phyloP scores from a whole-genome alignment of 805 yeast genomes.

The Yarrowia sp. region DNA sequence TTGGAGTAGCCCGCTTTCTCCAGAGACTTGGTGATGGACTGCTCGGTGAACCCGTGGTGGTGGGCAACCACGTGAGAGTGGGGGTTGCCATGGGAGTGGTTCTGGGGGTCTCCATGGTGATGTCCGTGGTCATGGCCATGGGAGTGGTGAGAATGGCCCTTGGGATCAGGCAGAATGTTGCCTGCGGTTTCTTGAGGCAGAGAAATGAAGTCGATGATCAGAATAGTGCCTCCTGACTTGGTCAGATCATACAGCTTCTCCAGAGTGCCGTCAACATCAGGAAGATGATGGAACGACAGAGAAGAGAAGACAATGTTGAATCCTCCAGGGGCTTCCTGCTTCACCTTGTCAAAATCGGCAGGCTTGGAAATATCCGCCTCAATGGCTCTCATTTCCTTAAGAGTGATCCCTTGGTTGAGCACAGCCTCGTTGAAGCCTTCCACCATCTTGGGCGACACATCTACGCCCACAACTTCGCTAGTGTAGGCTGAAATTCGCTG shows the following conservation, averaged over 20 bases:
- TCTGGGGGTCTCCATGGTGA: constrained; percentile 1
- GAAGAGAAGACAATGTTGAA: constrained; percentile 45
- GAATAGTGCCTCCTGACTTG: constrained; percentile 41
- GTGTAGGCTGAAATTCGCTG: constrained; percentile 43
- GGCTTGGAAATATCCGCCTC: constrained; percentile 41
- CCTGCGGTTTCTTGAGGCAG: not conserved
- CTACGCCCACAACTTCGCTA: constrained; percentile 44
- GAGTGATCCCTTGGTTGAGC: constrained; percentile 42
- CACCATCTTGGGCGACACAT: constrained; percentile 45
- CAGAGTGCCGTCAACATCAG: constrained; percentile 41
- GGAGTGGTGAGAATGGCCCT: constrained; percentile 10
- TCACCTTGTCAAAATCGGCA: constrained; percentile 16
- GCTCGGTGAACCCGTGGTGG: constrained; percentile 25
- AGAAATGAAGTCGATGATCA: constrained; percentile 29
- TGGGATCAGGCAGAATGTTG: not conserved
- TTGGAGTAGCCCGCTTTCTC: constrained; percentile 15
- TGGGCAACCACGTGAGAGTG: constrained; percentile 25
- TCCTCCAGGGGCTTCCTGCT: constrained; percentile 27
- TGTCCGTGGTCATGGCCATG: constrained; percentile 12
- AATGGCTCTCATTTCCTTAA: constrained; percentile 42
- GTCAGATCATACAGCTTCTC: constrained; percentile 40
- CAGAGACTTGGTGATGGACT: constrained; percentile 8
- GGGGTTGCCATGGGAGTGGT: constrained; percentile 10
- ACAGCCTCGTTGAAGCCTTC: constrained; percentile 43
- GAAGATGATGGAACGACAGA: constrained; percentile 45